Evolutionary conservation across 768 basidiomycete species (phyloP), one percentile per base, ranked within the genome.

Genomic region (Butyriboletus loyo): DNA sequence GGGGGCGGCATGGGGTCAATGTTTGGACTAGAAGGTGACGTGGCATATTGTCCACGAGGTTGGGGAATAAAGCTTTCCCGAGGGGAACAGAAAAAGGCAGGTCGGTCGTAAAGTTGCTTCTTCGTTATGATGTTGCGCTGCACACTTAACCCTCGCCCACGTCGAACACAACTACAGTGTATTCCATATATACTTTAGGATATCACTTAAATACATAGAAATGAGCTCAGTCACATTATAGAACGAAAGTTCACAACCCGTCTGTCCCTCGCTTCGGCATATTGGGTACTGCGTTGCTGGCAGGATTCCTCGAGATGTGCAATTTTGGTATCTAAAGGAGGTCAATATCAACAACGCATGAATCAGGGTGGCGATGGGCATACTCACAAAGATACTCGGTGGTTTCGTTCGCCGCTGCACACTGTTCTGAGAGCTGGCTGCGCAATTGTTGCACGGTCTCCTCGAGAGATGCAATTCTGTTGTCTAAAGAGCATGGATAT

Each of bases 1-100:
- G 55, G 5, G 21, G 52, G 43, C 1, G 35, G 42, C 0, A 46
- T 49, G 24, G 46, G 17, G 14, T 21, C 8, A 9, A 35, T 6
- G 22, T 70, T 64, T 4, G 74, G 73, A 57, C 70, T 74, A 5
- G 61, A 53, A 9, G 73, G 69, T 25, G 69, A 59, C 5, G 73
- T 57, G 50, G 50, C 24, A 55, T 52, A 14, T 55, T 60, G 57
- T 56, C 69, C 55, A 48, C 67, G 66, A 24, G 70, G 65, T 24
- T 66, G 65, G 19, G 72, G 74, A 45, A 79, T 74, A 57, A 79
- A 72, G 45, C 78, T 86, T 49, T 84, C 83, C 46, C 80, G 77
- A 19, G 77, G 82, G 3, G 77, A 77, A 32, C 73, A 78, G 68
- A 84, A 86, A 64, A 76, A 76, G 15, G 77, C 62, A 22, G 85